Conservation (phyloP, 345 rosid genomes). For the sweet orange (Citrus sinensis) region DVS_A1.0 CM039167.1:26522501-26523000, state of each 20-base stretch:
- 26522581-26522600: neutral
- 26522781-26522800: slow-evolving; percentile 37
- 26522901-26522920: too few species aligned
- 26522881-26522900: too few species aligned
- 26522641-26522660: slow-evolving; percentile 32
- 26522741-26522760: slow-evolving; percentile 40
- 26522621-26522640: slow-evolving; percentile 32
- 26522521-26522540: slow-evolving; percentile 10
- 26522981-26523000: too few species aligned
- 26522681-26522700: slow-evolving; percentile 63
- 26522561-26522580: neutral
- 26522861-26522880: too few species aligned
- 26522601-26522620: slow-evolving; percentile 12
- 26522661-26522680: slow-evolving; percentile 48
- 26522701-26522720: slow-evolving; percentile 25
- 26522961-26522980: too few species aligned
- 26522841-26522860: neutral
- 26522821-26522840: neutral
- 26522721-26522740: slow-evolving; percentile 22
- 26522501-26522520: slow-evolving; percentile 9
- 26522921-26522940: too few species aligned
- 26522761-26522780: slow-evolving; percentile 33
- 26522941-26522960: too few species aligned
- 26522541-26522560: slow-evolving; percentile 14
- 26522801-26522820: neutral